Conservation (phyloP, 2,329 filamentous ascomycete species). For the Xylariomycetidae sp. region DNA sequence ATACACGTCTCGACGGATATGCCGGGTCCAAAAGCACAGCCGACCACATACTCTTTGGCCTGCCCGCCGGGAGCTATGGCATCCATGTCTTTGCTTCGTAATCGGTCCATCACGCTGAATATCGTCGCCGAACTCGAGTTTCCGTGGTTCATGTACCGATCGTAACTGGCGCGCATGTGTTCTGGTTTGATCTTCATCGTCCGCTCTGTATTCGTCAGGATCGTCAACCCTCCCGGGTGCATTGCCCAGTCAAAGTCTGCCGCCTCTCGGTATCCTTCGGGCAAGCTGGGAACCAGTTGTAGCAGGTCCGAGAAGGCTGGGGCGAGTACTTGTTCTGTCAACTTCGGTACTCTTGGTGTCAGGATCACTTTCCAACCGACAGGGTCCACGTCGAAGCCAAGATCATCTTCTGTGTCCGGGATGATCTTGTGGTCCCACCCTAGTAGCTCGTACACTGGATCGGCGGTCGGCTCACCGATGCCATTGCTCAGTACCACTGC, state of each 20-base stretch:
- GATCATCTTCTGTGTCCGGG: conserved; percentile 53
- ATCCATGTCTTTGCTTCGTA: conserved; percentile 57
- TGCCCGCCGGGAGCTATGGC: conserved; percentile 43
- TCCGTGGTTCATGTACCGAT: conserved; percentile 61
- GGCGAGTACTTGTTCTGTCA: conserved; percentile 45
- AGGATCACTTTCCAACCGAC: conserved; percentile 63
- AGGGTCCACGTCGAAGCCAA: conserved; percentile 61
- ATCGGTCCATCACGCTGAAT: conserved; percentile 57
- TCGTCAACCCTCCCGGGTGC: conserved; percentile 63
- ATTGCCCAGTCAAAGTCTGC: conserved; percentile 67
- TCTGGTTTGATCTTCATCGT: conserved; percentile 52
- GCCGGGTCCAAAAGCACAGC: conserved; percentile 65
- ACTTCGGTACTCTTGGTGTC: conserved; percentile 52
- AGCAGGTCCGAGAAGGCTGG: conserved; percentile 51
- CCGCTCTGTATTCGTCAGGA: conserved; percentile 57
- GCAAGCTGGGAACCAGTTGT: conserved; percentile 38
- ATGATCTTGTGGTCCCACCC: conserved; percentile 61
- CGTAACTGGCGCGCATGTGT: conserved; percentile 64
- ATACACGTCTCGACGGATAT: conserved; percentile 64
- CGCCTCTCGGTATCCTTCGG: conserved; percentile 37
- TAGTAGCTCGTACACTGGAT: conserved; percentile 52
- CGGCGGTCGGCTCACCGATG: conserved; percentile 39
- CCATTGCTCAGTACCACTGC: conserved; percentile 59
- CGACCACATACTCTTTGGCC: conserved; percentile 53
- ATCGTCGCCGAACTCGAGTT: conserved; percentile 67